Base-by-base conservation (phyloP, 2,329 filamentous ascomycete genomes). In the Pseudonectria foliicola region DNA sequence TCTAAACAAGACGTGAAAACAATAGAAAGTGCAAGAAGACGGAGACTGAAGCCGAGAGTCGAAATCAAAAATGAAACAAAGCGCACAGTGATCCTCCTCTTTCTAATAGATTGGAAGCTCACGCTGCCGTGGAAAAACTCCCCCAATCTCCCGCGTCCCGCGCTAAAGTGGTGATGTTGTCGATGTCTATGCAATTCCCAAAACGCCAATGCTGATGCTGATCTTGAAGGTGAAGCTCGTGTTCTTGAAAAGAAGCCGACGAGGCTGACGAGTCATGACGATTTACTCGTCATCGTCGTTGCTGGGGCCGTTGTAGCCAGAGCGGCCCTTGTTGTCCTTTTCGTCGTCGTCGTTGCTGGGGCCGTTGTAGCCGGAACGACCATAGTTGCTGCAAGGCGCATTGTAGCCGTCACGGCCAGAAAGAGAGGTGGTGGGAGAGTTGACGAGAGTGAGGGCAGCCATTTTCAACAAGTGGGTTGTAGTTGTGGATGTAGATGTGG, bases 361-460 rank as follows among this genome's bases (percentile, higher is more conserved):
- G 36, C 53, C 54, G 48, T 62, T 62, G 52, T 63, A 61, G 35
- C 59, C 59, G 35, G 52, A 56, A 47, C 61, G 61, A 48, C 62
- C 62, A 37, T 52, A 52, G 46, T 57, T 49, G 30, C 46, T 43
- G 37, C 52, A 53, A 44, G 40, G 40, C 33, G 43, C 47, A 42
- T 48, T 47, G 44, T 49, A 45, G 37, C 43, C 40, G 31, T 37
- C 35, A 25, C 51, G 47, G 36, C 48, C 48, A 40, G 49, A 47
- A 36, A 45, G 45, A 37, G 36, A 38, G 40, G 52, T 39, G 37
- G 46, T 33, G 38, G 50, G 47, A 39, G 48, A 37, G 33, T 50
- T 44, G 33, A 43, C 38, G 34, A 50, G 43, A 28, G 51, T 44
- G 34, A 53, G 55, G 29, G 48, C 48, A 44, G 55, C 54, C 55